Percentiles rank a stretch among this genome's conserved stretches.
Evolutionary conservation across 2,329 filamentous ascomycete species (phyloP).

Genomic region (Emmonsiellopsis sp.): DNA sequence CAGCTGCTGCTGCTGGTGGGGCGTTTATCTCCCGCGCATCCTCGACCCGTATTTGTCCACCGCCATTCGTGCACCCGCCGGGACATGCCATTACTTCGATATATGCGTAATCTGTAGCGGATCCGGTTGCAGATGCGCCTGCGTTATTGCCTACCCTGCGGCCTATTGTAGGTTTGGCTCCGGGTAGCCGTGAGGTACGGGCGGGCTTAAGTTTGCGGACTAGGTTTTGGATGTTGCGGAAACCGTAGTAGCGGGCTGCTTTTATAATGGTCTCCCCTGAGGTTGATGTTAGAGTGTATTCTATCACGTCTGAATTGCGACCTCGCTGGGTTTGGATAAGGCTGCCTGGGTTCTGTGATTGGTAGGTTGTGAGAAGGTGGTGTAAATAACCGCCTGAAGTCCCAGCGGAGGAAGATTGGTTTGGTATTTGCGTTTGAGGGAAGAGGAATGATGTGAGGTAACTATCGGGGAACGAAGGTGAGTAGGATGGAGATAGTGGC

Average conservation of each 20-base stretch:
- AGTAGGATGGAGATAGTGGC: conserved; percentile 39
- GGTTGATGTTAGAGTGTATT: conserved; percentile 61
- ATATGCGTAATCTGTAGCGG: conserved; percentile 65
- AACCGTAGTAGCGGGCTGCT: conserved; percentile 89
- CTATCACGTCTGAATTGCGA: conserved; percentile 82
- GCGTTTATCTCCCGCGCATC: conserved; percentile 47
- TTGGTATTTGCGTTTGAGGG: conserved; percentile 31
- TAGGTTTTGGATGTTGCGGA: conserved; percentile 96
- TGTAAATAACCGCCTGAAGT: conserved; percentile 84
- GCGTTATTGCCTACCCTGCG: conserved; percentile 19
- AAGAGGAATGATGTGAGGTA: conserved; percentile 67
- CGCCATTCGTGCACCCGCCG: conserved; percentile 96
- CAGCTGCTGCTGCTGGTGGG: conserved; percentile 15
- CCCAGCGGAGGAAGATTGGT: conserved; percentile 51
- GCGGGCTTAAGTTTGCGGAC: conserved; percentile 85
- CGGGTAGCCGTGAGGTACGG: conserved; percentile 68
- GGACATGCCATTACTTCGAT: conserved; percentile 99
- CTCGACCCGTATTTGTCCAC: conserved; percentile 86
- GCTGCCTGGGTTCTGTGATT: conserved; percentile 62
- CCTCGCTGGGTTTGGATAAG: conserved; percentile 63
- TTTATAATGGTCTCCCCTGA: conserved; percentile 56
- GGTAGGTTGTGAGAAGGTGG: conserved; percentile 70
- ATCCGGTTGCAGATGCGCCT: conserved; percentile 9
- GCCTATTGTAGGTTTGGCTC: conserved; percentile 44
- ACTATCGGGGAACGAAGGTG: conserved; percentile 62